Percentiles rank a stretch among this genome's conserved stretches.
These are phyloP conservation scores for Yamadazyma atmosphaerica DNA, from an alignment of 1,139 yeast genomes.

Conservation along the genomic window DNA sequence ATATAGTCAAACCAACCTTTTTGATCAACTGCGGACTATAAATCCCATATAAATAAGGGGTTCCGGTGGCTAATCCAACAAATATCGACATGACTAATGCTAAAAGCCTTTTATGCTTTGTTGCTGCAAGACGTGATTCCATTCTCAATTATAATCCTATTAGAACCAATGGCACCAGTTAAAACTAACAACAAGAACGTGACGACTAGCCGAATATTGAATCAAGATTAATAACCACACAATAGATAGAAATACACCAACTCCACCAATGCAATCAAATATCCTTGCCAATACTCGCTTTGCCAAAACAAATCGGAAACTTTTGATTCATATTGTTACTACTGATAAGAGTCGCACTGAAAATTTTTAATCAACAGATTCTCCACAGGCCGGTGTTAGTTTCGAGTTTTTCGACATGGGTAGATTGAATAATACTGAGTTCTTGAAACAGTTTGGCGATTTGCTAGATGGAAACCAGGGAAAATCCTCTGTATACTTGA, in stretches of 20 bases:
- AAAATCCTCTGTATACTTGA: conserved; percentile 41
- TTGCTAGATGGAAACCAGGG: conserved; percentile 35
- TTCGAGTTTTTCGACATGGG: conserved; percentile 25
- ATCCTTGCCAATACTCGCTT: background rate
- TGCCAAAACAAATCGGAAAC: no score
- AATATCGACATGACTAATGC: conserved; percentile 25
- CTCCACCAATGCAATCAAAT: background rate
- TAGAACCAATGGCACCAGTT: no score
- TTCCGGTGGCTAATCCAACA: conserved; percentile 55
- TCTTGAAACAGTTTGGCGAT: conserved; percentile 31
- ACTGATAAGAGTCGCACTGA: conserved; percentile 2
- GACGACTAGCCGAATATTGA: background rate
- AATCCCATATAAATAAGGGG: conserved; percentile 70
- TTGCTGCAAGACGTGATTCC: background rate
- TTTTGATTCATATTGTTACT: no score
- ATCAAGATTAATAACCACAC: no score
- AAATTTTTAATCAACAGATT: background rate
- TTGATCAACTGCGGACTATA: conserved; percentile 69
- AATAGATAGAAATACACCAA: background rate
- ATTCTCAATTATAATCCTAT: background rate
- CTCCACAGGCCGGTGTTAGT: background rate
- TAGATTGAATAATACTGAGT: conserved; percentile 40
- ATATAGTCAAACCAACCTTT: conserved; percentile 55
- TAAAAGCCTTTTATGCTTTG: conserved; percentile 13
- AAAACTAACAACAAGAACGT: background rate